Percentiles rank a stretch among this genome's conserved stretches.
Evolutionary conservation across 768 basidiomycete species (phyloP).

Genomic region (Boletellus sp.): DNA sequence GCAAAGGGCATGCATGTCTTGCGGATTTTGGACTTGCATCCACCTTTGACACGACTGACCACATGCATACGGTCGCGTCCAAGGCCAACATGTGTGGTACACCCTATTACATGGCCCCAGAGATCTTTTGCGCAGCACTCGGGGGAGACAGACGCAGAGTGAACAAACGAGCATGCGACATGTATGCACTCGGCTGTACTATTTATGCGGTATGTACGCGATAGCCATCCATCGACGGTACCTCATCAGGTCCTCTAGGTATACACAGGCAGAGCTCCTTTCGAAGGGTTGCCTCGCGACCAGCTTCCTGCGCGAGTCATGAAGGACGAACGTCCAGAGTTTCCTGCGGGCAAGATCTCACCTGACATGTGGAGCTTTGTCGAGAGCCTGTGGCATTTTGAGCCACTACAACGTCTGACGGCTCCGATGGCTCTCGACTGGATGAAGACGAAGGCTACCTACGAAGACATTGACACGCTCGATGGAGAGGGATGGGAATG

Average conservation of each 20-base stretch:
- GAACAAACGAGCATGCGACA: slow-evolving; percentile 33
- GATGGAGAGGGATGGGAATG: slow-evolving; percentile 20
- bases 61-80: slow-evolving; percentile 8
- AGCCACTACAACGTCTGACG: slow-evolving; percentile 20
- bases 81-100: slow-evolving; percentile 16
- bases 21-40: slow-evolving; percentile 46
- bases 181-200: slow-evolving; percentile 42
- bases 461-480: slow-evolving; percentile 7
- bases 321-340: slow-evolving; percentile 6
- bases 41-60: slow-evolving; percentile 14
- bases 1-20: slow-evolving; percentile 40
- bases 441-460: slow-evolving; percentile 19
- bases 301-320: background rate
- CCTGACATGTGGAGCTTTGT: slow-evolving; percentile 30
- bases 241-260: slow-evolving; percentile 5
- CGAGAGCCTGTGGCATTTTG: slow-evolving; percentile 24
- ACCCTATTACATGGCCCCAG: slow-evolving; percentile 24
- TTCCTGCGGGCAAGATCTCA: slow-evolving; percentile 14
- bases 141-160: slow-evolving; percentile 7
- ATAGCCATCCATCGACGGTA: background rate
- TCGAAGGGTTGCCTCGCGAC: background rate
- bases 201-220: slow-evolving; percentile 34
- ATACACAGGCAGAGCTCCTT: slow-evolving; percentile 17
- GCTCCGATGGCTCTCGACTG: slow-evolving; percentile 21
- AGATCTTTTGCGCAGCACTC: slow-evolving; percentile 9